These are phyloP conservation scores for Calocybe gangraenosa DNA, from an alignment of 768 basidiomycete species.

Conservation along the genomic window DNA sequence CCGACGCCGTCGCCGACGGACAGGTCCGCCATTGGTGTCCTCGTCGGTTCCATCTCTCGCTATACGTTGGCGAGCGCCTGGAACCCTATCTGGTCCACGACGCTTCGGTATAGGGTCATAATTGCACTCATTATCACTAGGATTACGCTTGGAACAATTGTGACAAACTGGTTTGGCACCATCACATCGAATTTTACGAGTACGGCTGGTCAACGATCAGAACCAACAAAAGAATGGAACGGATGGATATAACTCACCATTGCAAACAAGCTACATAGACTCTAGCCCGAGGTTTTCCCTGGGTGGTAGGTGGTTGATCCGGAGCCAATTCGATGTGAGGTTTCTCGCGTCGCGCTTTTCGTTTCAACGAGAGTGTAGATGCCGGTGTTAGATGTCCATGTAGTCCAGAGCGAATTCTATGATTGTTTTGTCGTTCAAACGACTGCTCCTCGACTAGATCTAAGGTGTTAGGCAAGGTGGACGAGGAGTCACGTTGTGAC, in stretches of 20 bases:
- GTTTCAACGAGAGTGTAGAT: slow-evolving; percentile 16
- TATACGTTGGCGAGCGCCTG: slow-evolving; percentile 73
- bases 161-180: slow-evolving; percentile 75
- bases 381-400: slow-evolving; percentile 2
- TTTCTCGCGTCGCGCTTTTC: slow-evolving; percentile 50
- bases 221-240: slow-evolving; percentile 6
- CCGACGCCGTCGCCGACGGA: slow-evolving; percentile 33
- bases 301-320: slow-evolving; percentile 76
- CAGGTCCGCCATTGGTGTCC: slow-evolving; percentile 25
- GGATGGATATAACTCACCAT: slow-evolving; percentile 44
- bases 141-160: slow-evolving; percentile 59
- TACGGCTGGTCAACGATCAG: slow-evolving; percentile 44
- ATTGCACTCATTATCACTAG: slow-evolving; percentile 43
- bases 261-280: slow-evolving; percentile 79
- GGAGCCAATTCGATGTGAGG: slow-evolving; percentile 64
- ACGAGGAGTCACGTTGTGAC: slow-evolving; percentile 3
- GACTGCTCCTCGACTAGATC: slow-evolving; percentile 1
- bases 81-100: slow-evolving; percentile 74
- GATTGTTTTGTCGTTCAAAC: neutral
- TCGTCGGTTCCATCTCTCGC: slow-evolving; percentile 33
- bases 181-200: slow-evolving; percentile 78
- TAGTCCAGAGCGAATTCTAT: neutral
- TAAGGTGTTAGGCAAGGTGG: too few relatives aligned
- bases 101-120: slow-evolving; percentile 75
- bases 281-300: slow-evolving; percentile 70